phyloP scores from a whole-genome alignment of 1,284 basidiomycete genomes.

The Ganoderma meredithae region DNA sequence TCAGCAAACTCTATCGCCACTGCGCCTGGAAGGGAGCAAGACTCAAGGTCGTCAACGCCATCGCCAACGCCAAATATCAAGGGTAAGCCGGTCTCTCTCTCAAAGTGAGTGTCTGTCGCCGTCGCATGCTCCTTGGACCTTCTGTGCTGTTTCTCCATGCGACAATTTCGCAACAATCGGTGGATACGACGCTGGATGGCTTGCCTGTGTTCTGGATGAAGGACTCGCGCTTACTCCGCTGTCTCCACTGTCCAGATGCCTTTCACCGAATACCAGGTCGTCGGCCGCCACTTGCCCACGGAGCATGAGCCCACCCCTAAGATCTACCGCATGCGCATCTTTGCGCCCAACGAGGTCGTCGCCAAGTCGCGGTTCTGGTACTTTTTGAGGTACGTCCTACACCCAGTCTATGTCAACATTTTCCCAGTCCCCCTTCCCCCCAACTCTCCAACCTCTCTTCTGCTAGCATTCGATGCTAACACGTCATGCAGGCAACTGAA shows the following conservation, averaged over 20 bases:
- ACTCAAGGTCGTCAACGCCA: constrained; percentile 32
- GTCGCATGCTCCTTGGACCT: constrained; percentile 5
- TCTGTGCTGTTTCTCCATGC: constrained; percentile 18
- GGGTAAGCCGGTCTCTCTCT: constrained; percentile 34
- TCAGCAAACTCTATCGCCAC: constrained; percentile 34
- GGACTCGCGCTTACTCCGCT: constrained; percentile 24
- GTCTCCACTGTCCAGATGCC: constrained; percentile 47
- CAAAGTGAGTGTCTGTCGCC: constrained; percentile 31
- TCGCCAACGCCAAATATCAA: constrained; percentile 34
- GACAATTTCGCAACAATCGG: constrained; percentile 21
- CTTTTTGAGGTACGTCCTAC: constrained; percentile 79
- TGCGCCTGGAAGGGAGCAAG: constrained; percentile 17
- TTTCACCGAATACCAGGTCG: constrained; percentile 91
- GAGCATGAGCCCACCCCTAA: constrained; percentile 94
- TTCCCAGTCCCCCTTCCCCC: constrained; percentile 1
- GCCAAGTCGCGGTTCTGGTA: constrained; percentile 99
- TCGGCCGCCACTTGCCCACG: constrained; percentile 97
- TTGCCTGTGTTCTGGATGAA: constrained; percentile 23
- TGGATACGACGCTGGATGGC: constrained; percentile 31
- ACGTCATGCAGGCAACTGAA: constrained; percentile 78
- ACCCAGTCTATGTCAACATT: too few relatives aligned
- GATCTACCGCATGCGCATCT: constrained; percentile 99
- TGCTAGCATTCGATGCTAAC: constrained; percentile 20
- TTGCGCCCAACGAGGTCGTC: constrained; percentile 97
- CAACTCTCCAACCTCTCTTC: not conserved